Evolutionary conservation across 768 basidiomycete genomes (phyloP).

Genomic region (Lentinus tigrinus): DNA sequence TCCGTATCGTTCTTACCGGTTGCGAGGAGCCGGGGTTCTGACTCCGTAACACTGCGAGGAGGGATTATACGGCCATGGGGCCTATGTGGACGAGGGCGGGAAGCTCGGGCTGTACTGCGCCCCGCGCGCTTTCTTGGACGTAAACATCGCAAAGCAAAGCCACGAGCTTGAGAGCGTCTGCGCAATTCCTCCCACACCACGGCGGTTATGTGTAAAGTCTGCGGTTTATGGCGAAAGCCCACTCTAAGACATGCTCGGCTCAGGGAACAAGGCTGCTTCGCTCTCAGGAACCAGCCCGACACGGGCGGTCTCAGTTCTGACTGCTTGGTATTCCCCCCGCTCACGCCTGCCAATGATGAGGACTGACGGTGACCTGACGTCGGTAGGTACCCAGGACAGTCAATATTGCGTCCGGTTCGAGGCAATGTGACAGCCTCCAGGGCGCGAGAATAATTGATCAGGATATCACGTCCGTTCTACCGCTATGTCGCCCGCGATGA

Average conservation of each 20-base stretch:
- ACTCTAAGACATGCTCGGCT: not conserved
- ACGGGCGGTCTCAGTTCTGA: not conserved
- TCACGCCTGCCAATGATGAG: not conserved
- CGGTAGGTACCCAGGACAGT: not conserved
- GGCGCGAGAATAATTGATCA: not conserved
- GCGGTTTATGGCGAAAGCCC: not conserved
- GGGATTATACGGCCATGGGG: no score
- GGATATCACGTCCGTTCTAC: not conserved
- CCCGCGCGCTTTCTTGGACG: no score
- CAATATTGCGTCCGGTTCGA: not conserved
- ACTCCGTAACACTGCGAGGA: no score
- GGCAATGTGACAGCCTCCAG: not conserved
- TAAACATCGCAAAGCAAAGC: not conserved
- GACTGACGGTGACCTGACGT: not conserved
- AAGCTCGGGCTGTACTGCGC: no score
- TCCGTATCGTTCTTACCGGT: no score
- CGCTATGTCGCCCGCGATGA: not conserved
- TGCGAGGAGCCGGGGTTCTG: no score
- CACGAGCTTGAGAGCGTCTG: not conserved
- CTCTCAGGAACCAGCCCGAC: not conserved
- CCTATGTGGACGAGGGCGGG: no score
- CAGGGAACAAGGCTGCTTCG: not conserved
- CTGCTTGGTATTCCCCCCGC: not conserved
- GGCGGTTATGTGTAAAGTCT: not conserved
- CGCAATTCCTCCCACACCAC: not conserved